Evolutionary conservation across 2,329 filamentous ascomycete genomes (phyloP), one percentile per base, ranked within the genome.

Genomic region (Geosmithia putterillii): DNA sequence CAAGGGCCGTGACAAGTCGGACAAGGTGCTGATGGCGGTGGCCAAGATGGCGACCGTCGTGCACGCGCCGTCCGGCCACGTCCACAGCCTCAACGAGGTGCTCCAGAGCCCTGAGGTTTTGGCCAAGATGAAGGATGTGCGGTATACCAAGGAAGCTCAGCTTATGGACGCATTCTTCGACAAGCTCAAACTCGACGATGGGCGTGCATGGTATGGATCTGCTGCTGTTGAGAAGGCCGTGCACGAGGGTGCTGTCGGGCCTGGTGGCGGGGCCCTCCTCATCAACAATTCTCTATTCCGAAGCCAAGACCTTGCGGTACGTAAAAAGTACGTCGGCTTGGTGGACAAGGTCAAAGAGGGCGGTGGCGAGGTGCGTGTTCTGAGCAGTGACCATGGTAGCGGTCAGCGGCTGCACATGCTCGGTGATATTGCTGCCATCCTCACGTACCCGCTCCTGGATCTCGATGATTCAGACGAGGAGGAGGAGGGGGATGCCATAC

Each of bases 321-420:
- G 92, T 51, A 85, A 81, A 57, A 76, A 80, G 49, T 96, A 89
- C 71, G 90, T 96, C 1, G 68, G 67, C 8, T 70, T 96, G 39
- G 89, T 96, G 3, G 90, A 96, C 59, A 81, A 81, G 48, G 90
- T 96, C n/a, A 79, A 81, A 50, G 80, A 80, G 3, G 81, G 87
- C 49, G 92, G 90, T 5, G 92, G 90, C 2, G 88, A 95, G 50
- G 86, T 87, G 1, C 72, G 86, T 43, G 77, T 96, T n/a, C 64
- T 96, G 22, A 96, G 90, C 60, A 89, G 85, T 54, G 83, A 94
- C 55, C 90, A 96, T 60, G 90, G 95, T 66, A 95, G 89, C 59
- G 92, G 92, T 1, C 83, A 83, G 65, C 71, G 88, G 46, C 64
- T 98, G 14, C 86, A 89, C 51, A 83, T 81, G 12, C 60, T 96